These are phyloP conservation scores for Heterococcus sp. DNA, from an alignment of 108 stramenopile genomes.

Conservation along the genomic window DNA sequence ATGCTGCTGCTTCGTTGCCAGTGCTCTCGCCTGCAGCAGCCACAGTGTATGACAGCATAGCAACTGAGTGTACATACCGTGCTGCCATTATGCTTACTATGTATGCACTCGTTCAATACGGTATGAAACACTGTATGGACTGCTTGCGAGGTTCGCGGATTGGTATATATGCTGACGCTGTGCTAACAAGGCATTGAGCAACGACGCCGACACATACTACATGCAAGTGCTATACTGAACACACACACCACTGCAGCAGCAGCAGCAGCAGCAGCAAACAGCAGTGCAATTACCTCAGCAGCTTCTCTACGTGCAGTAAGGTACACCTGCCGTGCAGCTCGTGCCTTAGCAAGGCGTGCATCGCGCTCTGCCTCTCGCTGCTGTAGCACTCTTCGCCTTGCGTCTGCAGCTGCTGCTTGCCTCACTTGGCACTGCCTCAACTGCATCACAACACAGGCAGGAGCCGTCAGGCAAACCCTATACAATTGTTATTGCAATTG, in stretches of 20 bases:
- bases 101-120: too few relatives aligned
- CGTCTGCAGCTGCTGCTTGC: not conserved
- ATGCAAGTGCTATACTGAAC: too few relatives aligned
- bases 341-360: not conserved
- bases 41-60: too few relatives aligned
- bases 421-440: not conserved
- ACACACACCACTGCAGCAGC: too few relatives aligned
- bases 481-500: not conserved
- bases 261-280: not conserved
- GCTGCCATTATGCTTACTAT: too few relatives aligned
- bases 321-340: not conserved
- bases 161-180: too few relatives aligned
- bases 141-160: too few relatives aligned
- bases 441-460: not conserved
- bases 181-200: too few relatives aligned
- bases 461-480: not conserved
- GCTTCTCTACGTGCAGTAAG: not conserved
- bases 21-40: not conserved
- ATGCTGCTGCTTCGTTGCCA: not conserved
- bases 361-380: not conserved
- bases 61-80: too few relatives aligned
- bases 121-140: too few relatives aligned
- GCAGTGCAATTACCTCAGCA: not conserved
- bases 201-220: too few relatives aligned
- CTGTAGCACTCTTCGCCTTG: not conserved